Conservation (phyloP, 2,329 filamentous ascomycete genomes). For the Aspergillus awamori region DNA sequence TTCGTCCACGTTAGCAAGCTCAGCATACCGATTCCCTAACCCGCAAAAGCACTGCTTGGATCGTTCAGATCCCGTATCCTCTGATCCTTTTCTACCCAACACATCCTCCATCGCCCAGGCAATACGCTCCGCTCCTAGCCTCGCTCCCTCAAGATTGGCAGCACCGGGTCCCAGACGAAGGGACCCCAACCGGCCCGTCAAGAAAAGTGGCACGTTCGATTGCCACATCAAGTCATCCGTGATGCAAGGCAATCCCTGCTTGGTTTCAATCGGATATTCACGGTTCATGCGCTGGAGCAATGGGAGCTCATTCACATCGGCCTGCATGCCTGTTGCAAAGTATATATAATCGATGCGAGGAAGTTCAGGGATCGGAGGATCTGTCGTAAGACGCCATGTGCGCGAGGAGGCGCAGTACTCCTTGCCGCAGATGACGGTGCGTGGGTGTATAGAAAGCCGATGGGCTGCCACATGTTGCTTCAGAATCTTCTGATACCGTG, state of each 20-base stretch:
- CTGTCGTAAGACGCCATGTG: conserved; percentile 57
- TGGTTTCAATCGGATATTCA: conserved; percentile 63
- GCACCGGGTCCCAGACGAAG: conserved; percentile 72
- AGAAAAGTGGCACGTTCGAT: conserved; percentile 71
- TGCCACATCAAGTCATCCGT: conserved; percentile 78
- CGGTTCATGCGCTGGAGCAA: conserved; percentile 63
- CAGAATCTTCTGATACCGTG: conserved; percentile 67
- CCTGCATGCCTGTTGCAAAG: conserved; percentile 73
- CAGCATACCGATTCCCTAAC: conserved; percentile 45
- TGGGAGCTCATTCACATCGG: conserved; percentile 63
- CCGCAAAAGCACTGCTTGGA: conserved; percentile 43
- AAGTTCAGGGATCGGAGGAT: conserved; percentile 56
- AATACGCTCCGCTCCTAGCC: conserved; percentile 72
- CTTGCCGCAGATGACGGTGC: conserved; percentile 59
- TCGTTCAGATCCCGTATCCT: conserved; percentile 26
- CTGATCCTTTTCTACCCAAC: conserved; percentile 36
- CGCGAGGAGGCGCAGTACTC: conserved; percentile 52
- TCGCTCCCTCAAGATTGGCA: conserved; percentile 72
- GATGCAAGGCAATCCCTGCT: conserved; percentile 71
- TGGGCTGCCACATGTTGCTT: conserved; percentile 60
- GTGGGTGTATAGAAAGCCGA: conserved; percentile 58
- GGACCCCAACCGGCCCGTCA: conserved; percentile 68
- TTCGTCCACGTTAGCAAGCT: conserved; percentile 26
- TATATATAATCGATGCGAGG: conserved; percentile 67
- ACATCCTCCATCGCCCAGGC: conserved; percentile 70